Evolutionary conservation across 225 moss, liverwort and hornwort genomes (phyloP).

Genomic region (Sphagnum contortum): DNA sequence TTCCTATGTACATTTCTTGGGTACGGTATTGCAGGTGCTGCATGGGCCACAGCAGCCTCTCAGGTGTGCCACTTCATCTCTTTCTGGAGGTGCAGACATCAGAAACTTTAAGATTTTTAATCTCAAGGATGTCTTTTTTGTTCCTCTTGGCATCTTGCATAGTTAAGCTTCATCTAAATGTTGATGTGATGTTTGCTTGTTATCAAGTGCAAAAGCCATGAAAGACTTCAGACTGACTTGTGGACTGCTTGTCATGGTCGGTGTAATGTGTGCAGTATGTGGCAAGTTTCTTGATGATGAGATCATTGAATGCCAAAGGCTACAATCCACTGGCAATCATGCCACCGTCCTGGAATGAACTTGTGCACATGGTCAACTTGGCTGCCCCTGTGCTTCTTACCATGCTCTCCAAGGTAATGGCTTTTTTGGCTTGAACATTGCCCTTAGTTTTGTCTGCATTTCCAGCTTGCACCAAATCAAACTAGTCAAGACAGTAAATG

Average conservation of each 20-base stretch:
- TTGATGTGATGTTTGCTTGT: too few relatives aligned
- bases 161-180: too few relatives aligned
- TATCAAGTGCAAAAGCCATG: background rate
- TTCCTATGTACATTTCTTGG: conserved; percentile 64
- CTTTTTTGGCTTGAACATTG: background rate
- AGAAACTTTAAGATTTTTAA: too few relatives aligned
- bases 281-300: conserved; percentile 64
- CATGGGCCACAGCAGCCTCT: conserved; percentile 87
- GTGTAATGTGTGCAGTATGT: conserved; percentile 44
- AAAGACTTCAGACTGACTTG: background rate
- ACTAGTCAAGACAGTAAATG: too few relatives aligned
- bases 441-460: background rate
- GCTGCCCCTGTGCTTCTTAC: conserved; percentile 79
- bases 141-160: too few relatives aligned
- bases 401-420: conserved; percentile 81
- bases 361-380: conserved; percentile 54
- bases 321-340: conserved; percentile 62
- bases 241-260: too few relatives aligned
- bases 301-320: conserved; percentile 58
- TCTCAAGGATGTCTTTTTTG: too few relatives aligned
- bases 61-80: conserved; percentile 27
- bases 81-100: background rate
- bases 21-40: conserved; percentile 88
- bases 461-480: too few relatives aligned
- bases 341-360: conserved; percentile 50